Conservation (phyloP, 1,139 yeast genomes). For the Yamadazyma aaseri region DNA sequence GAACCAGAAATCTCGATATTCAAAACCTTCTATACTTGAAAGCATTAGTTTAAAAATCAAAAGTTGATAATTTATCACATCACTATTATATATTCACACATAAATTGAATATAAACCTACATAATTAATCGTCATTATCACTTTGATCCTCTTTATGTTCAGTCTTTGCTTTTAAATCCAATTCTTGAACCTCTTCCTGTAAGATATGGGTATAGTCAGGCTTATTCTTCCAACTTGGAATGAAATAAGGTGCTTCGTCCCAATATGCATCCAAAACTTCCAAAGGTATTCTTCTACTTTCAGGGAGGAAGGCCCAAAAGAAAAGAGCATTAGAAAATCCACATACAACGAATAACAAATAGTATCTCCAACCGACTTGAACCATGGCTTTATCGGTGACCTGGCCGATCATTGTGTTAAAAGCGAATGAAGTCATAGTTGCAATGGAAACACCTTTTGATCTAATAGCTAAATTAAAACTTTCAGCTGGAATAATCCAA, state of each 20-base stretch:
- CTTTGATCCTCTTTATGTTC: neutral
- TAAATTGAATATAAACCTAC: too few relatives aligned
- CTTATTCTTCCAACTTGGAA: conserved; percentile 19
- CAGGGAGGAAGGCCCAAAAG: conserved; percentile 28
- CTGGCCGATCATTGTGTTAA: conserved; percentile 37
- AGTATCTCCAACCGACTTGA: conserved; percentile 14
- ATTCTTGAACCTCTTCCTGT: neutral
- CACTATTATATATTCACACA: too few relatives aligned
- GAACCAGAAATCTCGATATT: too few relatives aligned
- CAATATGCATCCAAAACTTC: conserved; percentile 25
- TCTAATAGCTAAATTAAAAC: conserved; percentile 25
- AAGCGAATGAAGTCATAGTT: conserved; percentile 26
- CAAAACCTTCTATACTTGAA: too few relatives aligned
- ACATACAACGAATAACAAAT: conserved; percentile 20
- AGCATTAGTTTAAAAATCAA: too few relatives aligned
- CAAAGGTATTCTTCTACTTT: conserved; percentile 23
- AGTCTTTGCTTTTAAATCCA: neutral
- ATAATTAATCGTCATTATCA: conserved; percentile 1
- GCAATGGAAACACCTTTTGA: conserved; percentile 33
- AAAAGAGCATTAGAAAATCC: conserved; percentile 24
- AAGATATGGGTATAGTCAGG: conserved; percentile 1
- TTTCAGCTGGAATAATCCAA: conserved; percentile 24
- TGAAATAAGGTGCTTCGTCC: conserved; percentile 20
- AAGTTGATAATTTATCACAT: too few relatives aligned
- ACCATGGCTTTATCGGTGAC: conserved; percentile 34